Base-by-base conservation (phyloP, 192 early-diverging fungal species). In the Phlyctochytrium arcticum region DNA sequence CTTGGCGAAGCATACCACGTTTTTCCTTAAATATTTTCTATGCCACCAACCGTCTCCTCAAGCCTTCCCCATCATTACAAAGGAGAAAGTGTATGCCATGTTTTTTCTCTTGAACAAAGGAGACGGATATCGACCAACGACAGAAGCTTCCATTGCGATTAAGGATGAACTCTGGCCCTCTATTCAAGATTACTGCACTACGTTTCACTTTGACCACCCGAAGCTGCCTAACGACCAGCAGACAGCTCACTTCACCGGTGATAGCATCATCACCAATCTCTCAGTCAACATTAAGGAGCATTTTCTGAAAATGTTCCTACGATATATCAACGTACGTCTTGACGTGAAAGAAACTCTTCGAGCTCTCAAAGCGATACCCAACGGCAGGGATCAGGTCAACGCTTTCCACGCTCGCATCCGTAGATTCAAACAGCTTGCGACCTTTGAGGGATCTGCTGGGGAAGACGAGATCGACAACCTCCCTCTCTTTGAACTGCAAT, bases 261-360 rank as follows among this genome's bases (percentile, higher is more conserved):
- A 30, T 4, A 65, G 26, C 5, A 65, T 65, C 19, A 23, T 65
- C 23, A 58, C 62, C 48, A 65, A 65, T 32, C 24, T 65, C 57
- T 57, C 19, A 19, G 32, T 36, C 5, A 60, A 33, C 37, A 30
- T 60, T 3, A 21, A 65, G 36, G 36, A 37, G 42, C 58, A 65
- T 46, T 59, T 44, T 57, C 4, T 60, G 12, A 12, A 65, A 31
- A 62, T 34, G 56, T 33, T 36, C 21, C 34, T 5, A 12, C 26
- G 5, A 19, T 8, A 57, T 33, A 57, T 24, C 36, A 17, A 36
- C 19, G 27, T 57, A 27, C 33, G 8, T 3, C 34, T 34, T 10
- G 56, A 34, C 10, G 19, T 57, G 5, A 33, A 33, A 36, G 12
- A 19, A 36, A 8, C 9, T 42, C 9, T n/a, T n/a, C 9, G 39